phyloP scores from a whole-genome alignment of 331 rosid species.

The Cydonia oblonga region DNA sequence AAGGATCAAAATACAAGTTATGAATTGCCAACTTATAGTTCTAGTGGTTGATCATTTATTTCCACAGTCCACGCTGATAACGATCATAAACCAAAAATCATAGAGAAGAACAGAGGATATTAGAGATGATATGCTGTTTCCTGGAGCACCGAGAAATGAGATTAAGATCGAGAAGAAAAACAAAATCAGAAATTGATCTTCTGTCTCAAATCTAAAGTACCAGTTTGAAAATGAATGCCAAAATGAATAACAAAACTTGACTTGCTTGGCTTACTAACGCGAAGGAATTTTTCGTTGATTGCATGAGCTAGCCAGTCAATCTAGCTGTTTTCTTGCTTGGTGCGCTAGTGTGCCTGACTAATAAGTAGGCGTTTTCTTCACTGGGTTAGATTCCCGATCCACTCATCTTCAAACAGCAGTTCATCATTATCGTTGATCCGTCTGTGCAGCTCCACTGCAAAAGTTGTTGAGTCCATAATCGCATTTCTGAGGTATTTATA shows the following conservation, averaged over 20 bases:
- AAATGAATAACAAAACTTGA: too few relatives aligned
- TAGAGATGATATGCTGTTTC: not conserved
- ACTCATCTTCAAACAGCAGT: too few relatives aligned
- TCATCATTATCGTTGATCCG: too few relatives aligned
- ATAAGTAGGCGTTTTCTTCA: not conserved
- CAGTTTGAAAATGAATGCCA: not conserved
- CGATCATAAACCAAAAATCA: not conserved
- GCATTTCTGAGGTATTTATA: too few relatives aligned
- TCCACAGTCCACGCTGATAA: not conserved
- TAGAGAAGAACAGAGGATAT: too few relatives aligned
- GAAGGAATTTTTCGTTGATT: too few relatives aligned
- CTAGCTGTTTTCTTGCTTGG: not conserved
- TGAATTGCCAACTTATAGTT: not conserved
- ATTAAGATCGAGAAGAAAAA: not conserved
- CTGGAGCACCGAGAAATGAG: not conserved
- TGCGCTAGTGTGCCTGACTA: not conserved
- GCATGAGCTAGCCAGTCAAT: not conserved
- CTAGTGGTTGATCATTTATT: not conserved
- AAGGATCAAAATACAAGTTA: not conserved
- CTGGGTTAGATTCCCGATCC: not conserved
- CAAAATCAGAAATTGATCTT: not conserved
- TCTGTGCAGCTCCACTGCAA: too few relatives aligned
- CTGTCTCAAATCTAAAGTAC: not conserved
- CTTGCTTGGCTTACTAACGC: too few relatives aligned
- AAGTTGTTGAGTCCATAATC: too few relatives aligned